Evolutionary conservation across 352 stramenopile genomes (phyloP).

Genomic region (Globisporangium cederbergense): DNA sequence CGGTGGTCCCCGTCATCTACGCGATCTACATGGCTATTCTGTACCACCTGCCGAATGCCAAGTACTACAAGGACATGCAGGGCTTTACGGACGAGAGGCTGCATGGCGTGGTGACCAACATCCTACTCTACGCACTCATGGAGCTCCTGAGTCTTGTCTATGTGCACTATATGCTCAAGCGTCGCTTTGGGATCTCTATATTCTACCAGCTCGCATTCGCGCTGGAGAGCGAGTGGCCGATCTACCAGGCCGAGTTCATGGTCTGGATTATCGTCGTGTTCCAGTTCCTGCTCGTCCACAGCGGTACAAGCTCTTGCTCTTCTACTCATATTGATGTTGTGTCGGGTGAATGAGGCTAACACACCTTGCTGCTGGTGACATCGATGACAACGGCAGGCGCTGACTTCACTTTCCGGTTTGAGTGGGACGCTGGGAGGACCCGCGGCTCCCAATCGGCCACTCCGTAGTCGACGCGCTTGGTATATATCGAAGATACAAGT

Average conservation of each 20-base stretch:
- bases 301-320: too few species aligned
- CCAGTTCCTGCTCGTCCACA: too few species aligned
- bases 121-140: constrained; percentile 20
- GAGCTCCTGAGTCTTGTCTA: constrained; percentile 18
- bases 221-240: neutral
- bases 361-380: too few species aligned
- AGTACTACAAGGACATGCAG: constrained; percentile 16
- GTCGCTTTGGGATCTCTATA: constrained; percentile 13
- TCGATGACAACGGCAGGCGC: too few species aligned
- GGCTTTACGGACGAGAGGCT: constrained; percentile 2
- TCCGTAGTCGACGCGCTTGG: too few species aligned
- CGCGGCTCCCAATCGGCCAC: too few species aligned
- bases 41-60: constrained; percentile 12
- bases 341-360: too few species aligned
- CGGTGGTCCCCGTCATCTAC: constrained; percentile 25
- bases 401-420: too few species aligned
- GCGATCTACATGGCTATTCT: constrained; percentile 20
- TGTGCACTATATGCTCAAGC: constrained; percentile 16
- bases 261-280: neutral
- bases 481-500: too few species aligned
- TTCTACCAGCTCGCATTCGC: constrained; percentile 26
- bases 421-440: too few species aligned
- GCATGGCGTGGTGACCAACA: constrained; percentile 13
- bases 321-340: too few species aligned
- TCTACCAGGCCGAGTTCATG: neutral